Evolutionary conservation across 2,329 filamentous ascomycete genomes (phyloP), one percentile per base, ranked within the genome.

Genomic region (Neoscytalidium dimidiatum): DNA sequence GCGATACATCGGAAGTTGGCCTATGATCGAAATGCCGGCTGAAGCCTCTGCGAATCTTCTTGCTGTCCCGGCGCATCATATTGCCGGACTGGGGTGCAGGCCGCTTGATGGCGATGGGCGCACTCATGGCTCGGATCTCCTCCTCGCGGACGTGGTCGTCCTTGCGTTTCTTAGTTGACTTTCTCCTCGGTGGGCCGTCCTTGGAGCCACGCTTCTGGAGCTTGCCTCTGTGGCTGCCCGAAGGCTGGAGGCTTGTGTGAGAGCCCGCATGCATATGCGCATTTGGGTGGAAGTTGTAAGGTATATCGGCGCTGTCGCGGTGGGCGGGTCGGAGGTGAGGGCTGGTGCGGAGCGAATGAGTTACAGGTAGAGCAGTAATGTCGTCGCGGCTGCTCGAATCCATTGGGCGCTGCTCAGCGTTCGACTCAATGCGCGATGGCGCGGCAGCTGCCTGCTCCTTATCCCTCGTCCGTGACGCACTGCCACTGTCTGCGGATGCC

Each of bases 91-190:
- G 85, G 53, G 85, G 84, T 11, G 84, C 84, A 5, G 88, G 83
- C 60, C 91, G 86, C 62, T 82, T 84, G 66, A 88, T 80, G 5
- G 91, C 88, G 69, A 89, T 85, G 2, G 85, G 83, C 67, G 87
- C 86, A 72, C 87, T 91, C 90, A 97, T 92, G 62, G 92, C 88
- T 74, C 89, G 91, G 73, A 97, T 93, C 78, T 97, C 92, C 67
- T 92, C 92, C 78, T 97, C 94, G 65, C 94, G 86, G 66, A 90
- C 84, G 73, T 88, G 86, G 68, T 96, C 91, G 70, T 90, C 89
- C 71, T 89, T 88, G 71, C 90, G 87, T 79, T 92, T 76, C 69
- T 78, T 96, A 81, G 88, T 93, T 44, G 90, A 90, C 73, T 88
- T 92, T 67, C 89, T 88, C 66, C 88, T 86, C 60, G 86, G 78